Evolutionary conservation across 2,329 filamentous ascomycete species (phyloP).

Genomic region (Xylariaceae sp.): DNA sequence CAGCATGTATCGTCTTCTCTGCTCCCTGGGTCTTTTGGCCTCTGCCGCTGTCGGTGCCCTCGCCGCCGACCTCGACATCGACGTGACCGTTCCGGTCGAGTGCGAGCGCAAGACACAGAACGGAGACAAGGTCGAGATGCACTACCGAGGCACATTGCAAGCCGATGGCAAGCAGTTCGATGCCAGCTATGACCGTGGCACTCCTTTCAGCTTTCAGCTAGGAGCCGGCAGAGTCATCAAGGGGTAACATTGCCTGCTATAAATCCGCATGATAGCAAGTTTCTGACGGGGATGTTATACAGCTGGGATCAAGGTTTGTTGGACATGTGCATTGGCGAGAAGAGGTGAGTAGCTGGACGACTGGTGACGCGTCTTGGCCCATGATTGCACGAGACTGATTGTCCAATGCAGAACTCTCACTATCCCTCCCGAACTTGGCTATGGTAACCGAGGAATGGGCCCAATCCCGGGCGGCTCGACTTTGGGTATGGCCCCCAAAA

Average conservation of each 20-base stretch:
- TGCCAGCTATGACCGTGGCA: constrained; percentile 73
- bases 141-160: constrained; percentile 82
- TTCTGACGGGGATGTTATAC: not conserved
- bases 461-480: constrained; percentile 82
- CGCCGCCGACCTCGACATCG: constrained; percentile 68
- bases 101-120: constrained; percentile 75
- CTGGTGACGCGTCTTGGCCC: not conserved
- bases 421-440: constrained; percentile 82
- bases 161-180: constrained; percentile 78
- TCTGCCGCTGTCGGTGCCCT: constrained; percentile 50
- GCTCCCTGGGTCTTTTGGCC: constrained; percentile 50
- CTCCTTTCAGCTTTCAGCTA: constrained; percentile 75
- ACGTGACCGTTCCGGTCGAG: constrained; percentile 69
- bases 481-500: constrained; percentile 53
- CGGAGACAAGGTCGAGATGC: constrained; percentile 79
- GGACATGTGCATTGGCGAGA: constrained; percentile 95
- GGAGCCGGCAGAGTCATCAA: constrained; percentile 84
- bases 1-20: constrained; percentile 49
- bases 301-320: constrained; percentile 88
- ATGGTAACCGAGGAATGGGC: constrained; percentile 72
- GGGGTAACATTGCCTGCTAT: constrained; percentile 51
- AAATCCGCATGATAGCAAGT: too few species aligned
- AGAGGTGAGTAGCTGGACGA: constrained; percentile 49
- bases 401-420: constrained; percentile 63
- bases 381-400: constrained; percentile 17